phyloP scores from a whole-genome alignment of 805 yeast genomes.

The Lachancea fermentati region DNA sequence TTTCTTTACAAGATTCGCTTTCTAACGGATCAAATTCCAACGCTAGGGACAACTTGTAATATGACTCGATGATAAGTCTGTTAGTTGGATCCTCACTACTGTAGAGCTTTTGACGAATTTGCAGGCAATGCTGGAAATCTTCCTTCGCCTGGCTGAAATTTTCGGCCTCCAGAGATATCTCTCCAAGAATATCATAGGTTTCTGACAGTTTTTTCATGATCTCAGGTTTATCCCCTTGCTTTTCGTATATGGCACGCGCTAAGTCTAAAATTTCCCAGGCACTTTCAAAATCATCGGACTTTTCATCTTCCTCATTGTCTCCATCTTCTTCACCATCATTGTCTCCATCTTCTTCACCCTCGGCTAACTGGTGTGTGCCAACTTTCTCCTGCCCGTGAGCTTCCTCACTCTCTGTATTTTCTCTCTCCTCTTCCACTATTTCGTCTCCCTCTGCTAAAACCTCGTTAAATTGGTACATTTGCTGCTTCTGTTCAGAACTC shows the following conservation, averaged over 20 bases:
- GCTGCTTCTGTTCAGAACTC: constrained; percentile 14
- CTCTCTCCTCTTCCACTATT: constrained; percentile 20
- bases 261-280: constrained; percentile 87
- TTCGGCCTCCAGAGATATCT: constrained; percentile 84
- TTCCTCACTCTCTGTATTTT: constrained; percentile 16
- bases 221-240: constrained; percentile 31
- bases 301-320: constrained; percentile 10
- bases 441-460: constrained; percentile 19
- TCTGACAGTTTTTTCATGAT: constrained; percentile 57
- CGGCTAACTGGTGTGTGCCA: constrained; percentile 40
- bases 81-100: constrained; percentile 29
- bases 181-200: constrained; percentile 76
- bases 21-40: constrained; percentile 54
- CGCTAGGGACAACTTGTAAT: constrained; percentile 75
- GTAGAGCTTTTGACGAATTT: constrained; percentile 17
- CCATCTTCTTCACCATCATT: constrained; percentile 21
- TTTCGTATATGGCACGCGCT: constrained; percentile 55
- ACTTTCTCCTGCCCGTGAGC: constrained; percentile 42
- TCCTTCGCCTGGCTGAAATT: constrained; percentile 72
- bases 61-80: constrained; percentile 66
- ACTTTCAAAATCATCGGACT: constrained; percentile 49
- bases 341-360: constrained; percentile 19
- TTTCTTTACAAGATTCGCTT: constrained; percentile 47
- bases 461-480: constrained; percentile 10
- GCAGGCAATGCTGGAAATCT: constrained; percentile 58